Evolutionary conservation across 768 basidiomycete genomes (phyloP).

Genomic region (Kwoniella newhampshirensis): DNA sequence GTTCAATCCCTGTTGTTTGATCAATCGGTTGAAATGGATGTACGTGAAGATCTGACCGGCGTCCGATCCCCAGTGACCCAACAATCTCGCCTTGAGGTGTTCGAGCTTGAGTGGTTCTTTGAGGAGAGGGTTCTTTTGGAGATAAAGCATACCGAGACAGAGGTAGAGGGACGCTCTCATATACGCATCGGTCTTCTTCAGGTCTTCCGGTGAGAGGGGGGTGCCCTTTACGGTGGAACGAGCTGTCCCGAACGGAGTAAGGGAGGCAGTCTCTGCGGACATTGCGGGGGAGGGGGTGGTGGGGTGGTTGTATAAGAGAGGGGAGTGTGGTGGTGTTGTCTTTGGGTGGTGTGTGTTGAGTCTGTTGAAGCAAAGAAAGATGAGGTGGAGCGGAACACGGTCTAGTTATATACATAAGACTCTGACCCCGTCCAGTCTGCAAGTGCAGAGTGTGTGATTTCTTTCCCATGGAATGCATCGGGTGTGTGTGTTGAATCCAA

Average conservation of each 20-base stretch:
- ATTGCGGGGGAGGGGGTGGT: background rate
- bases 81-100: conserved; percentile 74
- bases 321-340: background rate
- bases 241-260: conserved; percentile 36
- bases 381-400: background rate
- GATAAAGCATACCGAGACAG: conserved; percentile 63
- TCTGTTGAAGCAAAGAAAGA: conserved; percentile 1
- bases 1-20: conserved; percentile 57
- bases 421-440: background rate
- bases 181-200: conserved; percentile 43
- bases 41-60: conserved; percentile 69
- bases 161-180: conserved; percentile 47
- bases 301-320: background rate
- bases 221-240: conserved; percentile 38
- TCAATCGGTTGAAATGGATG: conserved; percentile 63
- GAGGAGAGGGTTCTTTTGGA: conserved; percentile 30
- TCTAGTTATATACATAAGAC: conserved; percentile 6
- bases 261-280: conserved; percentile 6
- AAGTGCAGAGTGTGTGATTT: no score
- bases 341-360: background rate
- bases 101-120: conserved; percentile 56
- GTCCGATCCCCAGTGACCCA: conserved; percentile 74
- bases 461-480: no score
- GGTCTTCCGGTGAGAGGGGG: conserved; percentile 40
- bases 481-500: no score